Evolutionary conservation across 345 rosid species (phyloP).

Genomic region (Heritiera littoralis): DNA sequence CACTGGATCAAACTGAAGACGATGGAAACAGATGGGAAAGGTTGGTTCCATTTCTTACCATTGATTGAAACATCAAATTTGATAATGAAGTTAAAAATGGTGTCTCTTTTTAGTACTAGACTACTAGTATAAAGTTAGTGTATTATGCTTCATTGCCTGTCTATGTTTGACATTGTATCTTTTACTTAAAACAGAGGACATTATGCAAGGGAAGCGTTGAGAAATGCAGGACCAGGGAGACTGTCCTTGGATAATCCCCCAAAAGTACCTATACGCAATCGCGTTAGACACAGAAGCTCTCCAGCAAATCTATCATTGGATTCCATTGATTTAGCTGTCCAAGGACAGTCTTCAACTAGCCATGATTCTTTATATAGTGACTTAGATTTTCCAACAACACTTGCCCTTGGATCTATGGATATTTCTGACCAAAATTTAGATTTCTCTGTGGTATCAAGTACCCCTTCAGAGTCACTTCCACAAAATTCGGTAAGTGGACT

Average conservation of each 20-base stretch:
- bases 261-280: conserved; percentile 29
- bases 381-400: conserved; percentile 25
- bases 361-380: conserved; percentile 39
- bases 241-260: conserved; percentile 33
- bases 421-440: conserved; percentile 36
- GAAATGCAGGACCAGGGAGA: conserved; percentile 37
- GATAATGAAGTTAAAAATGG: neutral
- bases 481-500: conserved; percentile 41
- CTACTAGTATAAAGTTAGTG: neutral
- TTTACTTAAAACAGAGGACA: conserved; percentile 37
- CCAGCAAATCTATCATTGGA: conserved; percentile 42
- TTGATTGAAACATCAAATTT: neutral
- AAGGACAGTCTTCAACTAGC: conserved; percentile 29
- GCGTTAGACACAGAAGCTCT: conserved; percentile 36
- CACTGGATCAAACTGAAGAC: conserved; percentile 36
- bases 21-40: conserved; percentile 40
- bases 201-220: conserved; percentile 28
- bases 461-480: conserved; percentile 35
- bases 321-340: conserved; percentile 26
- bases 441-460: conserved; percentile 19
- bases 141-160: neutral
- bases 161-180: conserved; percentile 1
- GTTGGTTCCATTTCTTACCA: neutral
- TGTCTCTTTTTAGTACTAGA: no score
- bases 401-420: conserved; percentile 46